Conservation (phyloP, 1,284 basidiomycete species). For the Amylostereum areolatum region DNA sequence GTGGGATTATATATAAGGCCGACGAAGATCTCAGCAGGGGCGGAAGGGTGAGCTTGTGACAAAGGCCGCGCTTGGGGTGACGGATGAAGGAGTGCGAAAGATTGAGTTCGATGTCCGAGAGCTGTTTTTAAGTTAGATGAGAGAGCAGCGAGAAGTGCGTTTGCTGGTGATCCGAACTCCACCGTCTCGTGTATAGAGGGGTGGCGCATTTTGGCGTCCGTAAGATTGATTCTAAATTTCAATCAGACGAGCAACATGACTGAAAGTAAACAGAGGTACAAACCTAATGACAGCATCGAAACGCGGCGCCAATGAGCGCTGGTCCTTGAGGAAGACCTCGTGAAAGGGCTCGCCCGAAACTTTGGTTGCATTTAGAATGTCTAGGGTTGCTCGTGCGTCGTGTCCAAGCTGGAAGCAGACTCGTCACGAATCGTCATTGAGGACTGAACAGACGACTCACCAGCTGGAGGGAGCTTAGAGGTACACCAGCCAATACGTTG, state of each 20-base stretch:
- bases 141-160: conserved; percentile 51
- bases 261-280: conserved; percentile 12
- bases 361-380: conserved; percentile 43
- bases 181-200: conserved; percentile 39
- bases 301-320: conserved; percentile 49
- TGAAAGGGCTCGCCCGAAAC: conserved; percentile 64
- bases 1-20: conserved; percentile 72
- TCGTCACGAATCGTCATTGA: neutral
- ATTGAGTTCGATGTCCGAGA: conserved; percentile 64
- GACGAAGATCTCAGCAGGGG: conserved; percentile 46
- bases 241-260: neutral
- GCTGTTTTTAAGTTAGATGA: conserved; percentile 55
- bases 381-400: conserved; percentile 72
- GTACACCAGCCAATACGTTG: conserved; percentile 79
- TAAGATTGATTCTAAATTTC: conserved; percentile 53
- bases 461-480: conserved; percentile 64
- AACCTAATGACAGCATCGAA: conserved; percentile 66
- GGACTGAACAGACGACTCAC: conserved; percentile 30
- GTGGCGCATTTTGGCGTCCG: conserved; percentile 41
- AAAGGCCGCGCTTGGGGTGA: conserved; percentile 39
- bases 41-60: conserved; percentile 45
- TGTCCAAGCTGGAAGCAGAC: conserved; percentile 51
- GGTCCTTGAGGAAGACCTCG: conserved; percentile 68
- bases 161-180: conserved; percentile 57
- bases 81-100: conserved; percentile 51